A percentile compares a stretch with the other conserved stretches of the same genome.
phyloP scores from a whole-genome alignment of 129 eudicot genomes.

The Artemisia tridentata region DNA sequence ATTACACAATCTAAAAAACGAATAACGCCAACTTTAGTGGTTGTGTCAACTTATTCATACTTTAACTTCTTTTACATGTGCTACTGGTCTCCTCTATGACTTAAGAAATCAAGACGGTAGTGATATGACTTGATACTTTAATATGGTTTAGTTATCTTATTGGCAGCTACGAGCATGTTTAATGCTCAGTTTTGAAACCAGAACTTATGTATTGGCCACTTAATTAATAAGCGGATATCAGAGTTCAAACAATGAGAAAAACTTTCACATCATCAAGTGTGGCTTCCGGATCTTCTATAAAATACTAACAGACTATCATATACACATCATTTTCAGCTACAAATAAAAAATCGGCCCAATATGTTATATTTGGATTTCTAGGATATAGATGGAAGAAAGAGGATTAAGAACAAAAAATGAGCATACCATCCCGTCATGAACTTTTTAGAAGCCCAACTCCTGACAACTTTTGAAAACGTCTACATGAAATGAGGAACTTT shows the following conservation, averaged over 20 bases:
- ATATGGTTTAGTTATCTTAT: not conserved
- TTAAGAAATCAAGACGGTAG: not conserved
- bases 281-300: too few species aligned
- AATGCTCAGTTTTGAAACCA: not conserved
- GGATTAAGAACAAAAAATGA: not conserved
- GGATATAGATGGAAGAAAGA: not conserved
- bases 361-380: not conserved
- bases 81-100: not conserved
- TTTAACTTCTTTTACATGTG: not conserved
- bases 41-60: not conserved
- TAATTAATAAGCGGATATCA: not conserved
- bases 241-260: not conserved
- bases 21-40: not conserved
- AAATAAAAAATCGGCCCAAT: not conserved
- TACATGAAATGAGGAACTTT: conserved; percentile 27
- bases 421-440: conserved; percentile 98
- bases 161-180: not conserved
- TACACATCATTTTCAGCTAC: not conserved
- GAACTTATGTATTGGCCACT: not conserved
- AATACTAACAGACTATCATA: not conserved
- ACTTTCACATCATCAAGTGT: not conserved
- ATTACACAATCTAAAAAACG: not conserved
- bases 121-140: not conserved
- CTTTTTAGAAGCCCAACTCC: conserved; percentile 98
- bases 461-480: conserved; percentile 78